These are phyloP conservation scores for Cercospora sp. DNA, from an alignment of 2,329 filamentous ascomycete genomes.

Conservation along the genomic window DNA sequence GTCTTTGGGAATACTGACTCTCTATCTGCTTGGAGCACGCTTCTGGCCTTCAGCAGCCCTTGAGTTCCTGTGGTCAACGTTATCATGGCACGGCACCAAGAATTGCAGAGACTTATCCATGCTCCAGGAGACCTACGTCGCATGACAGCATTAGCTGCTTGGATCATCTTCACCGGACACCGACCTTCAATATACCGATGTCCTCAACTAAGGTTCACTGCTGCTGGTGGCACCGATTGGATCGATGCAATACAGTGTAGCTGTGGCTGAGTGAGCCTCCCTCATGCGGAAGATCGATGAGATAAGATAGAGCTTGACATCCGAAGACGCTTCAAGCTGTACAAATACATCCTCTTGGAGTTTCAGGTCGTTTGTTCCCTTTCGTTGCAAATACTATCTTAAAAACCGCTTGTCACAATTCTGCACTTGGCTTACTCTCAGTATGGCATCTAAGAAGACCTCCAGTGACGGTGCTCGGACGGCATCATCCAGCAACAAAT, in stretches of 20 bases:
- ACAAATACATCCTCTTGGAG: neutral
- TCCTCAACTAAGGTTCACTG: neutral
- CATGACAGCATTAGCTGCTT: neutral
- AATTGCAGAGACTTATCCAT: neutral
- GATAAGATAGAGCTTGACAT: neutral
- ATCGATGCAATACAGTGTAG: neutral
- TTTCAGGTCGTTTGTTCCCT: neutral
- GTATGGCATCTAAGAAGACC: neutral
- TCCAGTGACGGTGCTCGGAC: neutral
- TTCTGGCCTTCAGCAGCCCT: neutral
- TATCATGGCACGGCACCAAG: neutral
- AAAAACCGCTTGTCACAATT: neutral
- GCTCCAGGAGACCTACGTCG: neutral
- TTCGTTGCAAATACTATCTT: neutral
- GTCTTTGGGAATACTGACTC: neutral
- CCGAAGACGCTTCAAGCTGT: neutral
- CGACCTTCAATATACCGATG: neutral
- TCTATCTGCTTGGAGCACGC: neutral
- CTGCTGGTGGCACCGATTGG: neutral
- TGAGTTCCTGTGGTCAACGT: neutral
- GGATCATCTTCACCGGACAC: neutral
- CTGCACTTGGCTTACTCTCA: neutral
- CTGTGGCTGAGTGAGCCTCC: neutral
- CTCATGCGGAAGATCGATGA: neutral
- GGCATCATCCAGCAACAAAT: neutral